A percentile compares a stretch with the other conserved stretches of the same genome.
These are phyloP conservation scores for Gomphus bonarii DNA, from an alignment of 1,284 basidiomycete species.

Conservation along the genomic window DNA sequence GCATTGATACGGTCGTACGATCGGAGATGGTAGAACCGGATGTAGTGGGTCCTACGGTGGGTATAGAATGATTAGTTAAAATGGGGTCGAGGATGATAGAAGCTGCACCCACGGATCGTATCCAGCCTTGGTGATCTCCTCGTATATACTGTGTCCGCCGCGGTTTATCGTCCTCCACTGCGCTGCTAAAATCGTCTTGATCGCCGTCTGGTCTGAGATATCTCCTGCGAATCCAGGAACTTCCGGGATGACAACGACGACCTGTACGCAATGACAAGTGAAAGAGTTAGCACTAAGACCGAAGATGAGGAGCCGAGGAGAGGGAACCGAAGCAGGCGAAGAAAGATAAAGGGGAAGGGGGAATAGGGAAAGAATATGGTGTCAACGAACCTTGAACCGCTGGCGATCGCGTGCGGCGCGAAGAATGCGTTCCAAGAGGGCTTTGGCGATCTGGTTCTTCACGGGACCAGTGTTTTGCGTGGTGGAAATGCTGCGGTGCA, in stretches of 20 bases:
- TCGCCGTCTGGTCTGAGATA: slow-evolving; percentile 53
- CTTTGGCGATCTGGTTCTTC: slow-evolving; percentile 74
- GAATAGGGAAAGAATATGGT: slow-evolving; percentile 15
- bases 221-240: background rate
- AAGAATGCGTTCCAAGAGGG: slow-evolving; percentile 75
- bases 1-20: slow-evolving; percentile 88
- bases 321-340: no score
- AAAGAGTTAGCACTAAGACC: no score
- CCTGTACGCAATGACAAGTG: slow-evolving; percentile 16
- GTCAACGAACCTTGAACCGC: slow-evolving; percentile 65
- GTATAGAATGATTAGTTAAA: no score
- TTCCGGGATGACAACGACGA: slow-evolving; percentile 16
- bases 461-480: slow-evolving; percentile 58
- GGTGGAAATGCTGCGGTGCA: slow-evolving; percentile 59
- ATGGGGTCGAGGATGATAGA: background rate
- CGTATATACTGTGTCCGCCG: slow-evolving; percentile 80
- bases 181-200: slow-evolving; percentile 77
- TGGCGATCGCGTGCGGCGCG: slow-evolving; percentile 58
- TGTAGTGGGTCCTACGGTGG: slow-evolving; percentile 34
- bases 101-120: slow-evolving; percentile 60
- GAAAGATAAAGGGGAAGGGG: no score
- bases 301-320: no score
- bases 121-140: slow-evolving; percentile 68
- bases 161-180: slow-evolving; percentile 83
- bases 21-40: slow-evolving; percentile 84